Base-by-base conservation (phyloP, 2,329 filamentous ascomycete species). In the Falciphora oryzae region DNA sequence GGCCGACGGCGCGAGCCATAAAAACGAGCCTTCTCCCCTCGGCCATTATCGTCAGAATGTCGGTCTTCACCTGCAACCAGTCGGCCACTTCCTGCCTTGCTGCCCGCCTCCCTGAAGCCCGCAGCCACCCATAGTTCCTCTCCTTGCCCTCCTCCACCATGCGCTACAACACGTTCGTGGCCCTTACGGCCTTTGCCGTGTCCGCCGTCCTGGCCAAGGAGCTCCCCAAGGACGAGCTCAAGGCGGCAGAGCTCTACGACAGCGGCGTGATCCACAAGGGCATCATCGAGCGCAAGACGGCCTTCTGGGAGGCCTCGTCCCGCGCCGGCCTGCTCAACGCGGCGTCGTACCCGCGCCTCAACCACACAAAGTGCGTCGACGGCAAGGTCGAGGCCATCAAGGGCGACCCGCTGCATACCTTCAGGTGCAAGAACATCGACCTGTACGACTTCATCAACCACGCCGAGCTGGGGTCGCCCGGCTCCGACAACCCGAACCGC, bases 371-470 rank as follows among this genome's bases (percentile, higher is more conserved):
- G 28, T 64, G 63, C 38, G 44, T 60, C 7, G 57, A 64, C 57
- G 63, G 63, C 22, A 29, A 53, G n/a, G 63, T 38, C 27, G 16
- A 59, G 28, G 57, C 57, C 27, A 32, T 64, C n/a, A 57, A 57
- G 6, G 63, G 44, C 16, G 32, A 31, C 27, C 35, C 63, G 3
- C 25, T 32, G 29, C 58, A 64, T 35, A 64, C 27, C 32, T 64
- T 64, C 63, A 64, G 29, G 44, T 64, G 63, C 63, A 64, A 56
- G 38, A 64, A 64, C 57, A 59, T 64, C 27, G 63, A 64, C 58
- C 63, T 64, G 58, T 64, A 64, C 58, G 63, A 64, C 44, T 64
- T 64, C 35, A 61, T 60, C 57, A 64, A 60, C 58, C 63, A 64
- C 44, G 63, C 63, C 18, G 53, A 35, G 13, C 63, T 64, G 4